Evolutionary conservation across 352 stramenopile species (phyloP).

Genomic region (Phytophthora megakarya): DNA sequence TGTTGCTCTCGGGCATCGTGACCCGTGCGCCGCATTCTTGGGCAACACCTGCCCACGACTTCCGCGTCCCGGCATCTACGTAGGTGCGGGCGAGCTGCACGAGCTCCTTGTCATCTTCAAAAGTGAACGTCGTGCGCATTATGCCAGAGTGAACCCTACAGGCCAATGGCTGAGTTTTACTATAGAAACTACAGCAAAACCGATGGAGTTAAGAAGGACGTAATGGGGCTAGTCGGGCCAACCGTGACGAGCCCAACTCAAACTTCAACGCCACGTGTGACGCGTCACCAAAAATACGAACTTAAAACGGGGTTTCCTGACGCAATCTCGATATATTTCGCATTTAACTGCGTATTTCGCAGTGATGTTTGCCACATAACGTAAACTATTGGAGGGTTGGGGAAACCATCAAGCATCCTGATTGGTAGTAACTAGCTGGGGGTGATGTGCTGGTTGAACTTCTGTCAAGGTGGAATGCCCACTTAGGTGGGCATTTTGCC

Average conservation of each 20-base stretch:
- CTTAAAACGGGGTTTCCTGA: no score
- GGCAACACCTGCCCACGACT: neutral
- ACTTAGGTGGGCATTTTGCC: neutral
- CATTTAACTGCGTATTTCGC: constrained; percentile 6
- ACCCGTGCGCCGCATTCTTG: constrained; percentile 1
- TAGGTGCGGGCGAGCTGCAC: neutral
- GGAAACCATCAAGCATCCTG: neutral
- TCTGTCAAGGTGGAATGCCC: constrained; percentile 2
- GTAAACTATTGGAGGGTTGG: neutral
- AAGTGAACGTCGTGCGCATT: constrained; percentile 5
- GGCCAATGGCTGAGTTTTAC: no score
- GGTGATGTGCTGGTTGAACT: no score
- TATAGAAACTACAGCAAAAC: no score
- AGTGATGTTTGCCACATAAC: constrained; percentile 5
- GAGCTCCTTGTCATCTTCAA: constrained; percentile 9
- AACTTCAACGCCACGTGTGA: no score
- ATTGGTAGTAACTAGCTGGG: constrained; percentile 7
- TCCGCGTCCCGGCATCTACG: neutral
- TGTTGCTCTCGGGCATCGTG: no score
- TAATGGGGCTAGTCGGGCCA: no score
- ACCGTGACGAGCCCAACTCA: no score
- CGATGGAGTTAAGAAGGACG: no score
- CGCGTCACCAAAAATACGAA: no score
- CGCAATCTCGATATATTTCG: constrained; percentile 21
- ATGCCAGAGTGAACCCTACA: neutral